Evolutionary conservation across 148 eudicot genomes (phyloP).

Genomic region (Diospyros kaki): DNA sequence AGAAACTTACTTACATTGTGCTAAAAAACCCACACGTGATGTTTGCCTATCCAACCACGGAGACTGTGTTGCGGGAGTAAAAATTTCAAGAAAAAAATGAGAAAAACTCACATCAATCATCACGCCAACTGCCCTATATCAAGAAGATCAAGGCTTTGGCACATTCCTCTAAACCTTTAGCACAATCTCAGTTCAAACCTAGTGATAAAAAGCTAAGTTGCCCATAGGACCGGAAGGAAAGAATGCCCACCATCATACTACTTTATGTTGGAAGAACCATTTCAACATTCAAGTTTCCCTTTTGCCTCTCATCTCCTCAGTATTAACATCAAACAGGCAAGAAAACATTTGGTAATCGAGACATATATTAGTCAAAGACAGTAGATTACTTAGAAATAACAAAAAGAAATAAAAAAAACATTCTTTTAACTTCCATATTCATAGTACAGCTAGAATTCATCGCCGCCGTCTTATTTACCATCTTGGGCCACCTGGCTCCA

Average conservation of each 20-base stretch:
- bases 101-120: neutral
- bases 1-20: no score
- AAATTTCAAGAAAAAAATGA: slow-evolving; percentile 1
- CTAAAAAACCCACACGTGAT: no score
- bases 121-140: neutral
- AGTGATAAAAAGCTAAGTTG: neutral
- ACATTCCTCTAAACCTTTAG: neutral
- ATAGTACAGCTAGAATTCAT: no score
- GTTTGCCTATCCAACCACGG: neutral
- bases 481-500: no score
- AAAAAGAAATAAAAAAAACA: no score
- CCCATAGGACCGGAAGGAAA: neutral
- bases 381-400: no score
- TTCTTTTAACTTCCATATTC: no score
- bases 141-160: neutral
- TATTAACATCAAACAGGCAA: neutral
- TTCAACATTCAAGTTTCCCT: no score
- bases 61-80: neutral
- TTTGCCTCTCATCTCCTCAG: neutral
- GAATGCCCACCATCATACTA: neutral
- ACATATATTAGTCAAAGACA: no score
- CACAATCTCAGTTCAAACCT: neutral
- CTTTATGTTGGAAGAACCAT: neutral
- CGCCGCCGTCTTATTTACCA: neutral
- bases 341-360: no score